Evolutionary conservation across 306 rosid genomes (phyloP).

Genomic region (Trifolium repens): DNA sequence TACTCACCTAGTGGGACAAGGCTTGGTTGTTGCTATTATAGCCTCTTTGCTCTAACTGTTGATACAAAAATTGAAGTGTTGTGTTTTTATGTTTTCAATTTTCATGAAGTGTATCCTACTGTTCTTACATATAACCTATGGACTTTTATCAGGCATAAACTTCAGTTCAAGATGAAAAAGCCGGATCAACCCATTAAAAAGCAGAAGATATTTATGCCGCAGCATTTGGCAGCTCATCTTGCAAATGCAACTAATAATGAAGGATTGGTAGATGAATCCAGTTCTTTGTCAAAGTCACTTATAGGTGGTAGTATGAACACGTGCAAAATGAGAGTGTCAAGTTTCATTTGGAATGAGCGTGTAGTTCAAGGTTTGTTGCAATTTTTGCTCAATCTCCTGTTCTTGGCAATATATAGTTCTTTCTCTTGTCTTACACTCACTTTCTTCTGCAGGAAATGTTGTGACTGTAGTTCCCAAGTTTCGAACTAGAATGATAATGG

Average conservation of each 20-base stretch:
- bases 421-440: slow-evolving; percentile 37
- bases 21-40: neutral
- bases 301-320: slow-evolving; percentile 81
- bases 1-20: neutral
- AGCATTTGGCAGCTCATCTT: slow-evolving; percentile 45
- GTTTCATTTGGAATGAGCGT: slow-evolving; percentile 60
- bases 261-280: slow-evolving; percentile 67
- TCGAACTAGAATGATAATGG: slow-evolving; percentile 75
- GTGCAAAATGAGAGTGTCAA: slow-evolving; percentile 71
- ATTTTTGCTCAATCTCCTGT: slow-evolving; percentile 20
- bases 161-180: slow-evolving; percentile 70
- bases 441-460: slow-evolving; percentile 61
- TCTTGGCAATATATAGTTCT: slow-evolving; percentile 35
- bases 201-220: slow-evolving; percentile 52
- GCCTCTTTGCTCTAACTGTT: slow-evolving; percentile 18
- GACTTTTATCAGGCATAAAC: slow-evolving; percentile 71
- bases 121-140: slow-evolving; percentile 34
- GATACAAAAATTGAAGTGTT: slow-evolving; percentile 15
- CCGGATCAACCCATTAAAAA: slow-evolving; percentile 54
- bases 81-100: slow-evolving; percentile 25
- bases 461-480: slow-evolving; percentile 52
- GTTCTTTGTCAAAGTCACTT: slow-evolving; percentile 76
- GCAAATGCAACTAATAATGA: slow-evolving; percentile 59
- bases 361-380: slow-evolving; percentile 70
- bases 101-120: slow-evolving; percentile 2